Percentiles rank a stretch among this genome's conserved stretches.
Evolutionary conservation across 768 basidiomycete species (phyloP).

Genomic region (Scleroderma bovista): DNA sequence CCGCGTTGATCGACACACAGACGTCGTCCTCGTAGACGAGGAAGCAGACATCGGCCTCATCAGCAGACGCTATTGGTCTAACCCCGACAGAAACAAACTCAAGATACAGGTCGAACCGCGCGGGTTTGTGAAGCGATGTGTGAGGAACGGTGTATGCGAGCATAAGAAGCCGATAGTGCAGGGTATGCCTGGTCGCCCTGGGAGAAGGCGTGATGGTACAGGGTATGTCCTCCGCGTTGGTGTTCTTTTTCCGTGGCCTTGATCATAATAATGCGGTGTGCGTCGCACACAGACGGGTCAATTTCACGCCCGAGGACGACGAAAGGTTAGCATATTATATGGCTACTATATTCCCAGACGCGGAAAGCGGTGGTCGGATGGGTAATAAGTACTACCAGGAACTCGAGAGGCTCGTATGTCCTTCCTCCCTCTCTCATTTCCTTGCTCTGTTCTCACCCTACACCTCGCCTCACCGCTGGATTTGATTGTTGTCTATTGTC

Average conservation of each 20-base stretch:
- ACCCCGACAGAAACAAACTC: conserved; percentile 10
- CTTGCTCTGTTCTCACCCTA: too few relatives aligned
- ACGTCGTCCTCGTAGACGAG: conserved; percentile 28
- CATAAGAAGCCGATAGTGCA: conserved; percentile 3
- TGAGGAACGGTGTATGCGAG: conserved; percentile 9
- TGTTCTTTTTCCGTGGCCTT: background rate
- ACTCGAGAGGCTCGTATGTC: conserved; percentile 45
- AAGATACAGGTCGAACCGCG: conserved; percentile 18
- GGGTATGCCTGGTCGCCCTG: conserved; percentile 28
- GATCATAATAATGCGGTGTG: background rate
- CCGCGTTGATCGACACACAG: conserved; percentile 8
- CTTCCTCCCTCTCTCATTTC: background rate
- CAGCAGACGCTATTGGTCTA: conserved; percentile 22
- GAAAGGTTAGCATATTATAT: conserved; percentile 40
- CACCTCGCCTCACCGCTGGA: too few relatives aligned
- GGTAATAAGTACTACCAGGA: conserved; percentile 44
- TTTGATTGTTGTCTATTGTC: background rate
- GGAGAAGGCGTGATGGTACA: too few relatives aligned
- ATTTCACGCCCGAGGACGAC: conserved; percentile 40
- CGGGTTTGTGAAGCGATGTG: conserved; percentile 21
- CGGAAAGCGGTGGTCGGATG: conserved; percentile 33
- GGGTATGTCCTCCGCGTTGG: conserved; percentile 1
- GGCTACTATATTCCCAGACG: conserved; percentile 39
- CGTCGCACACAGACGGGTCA: conserved; percentile 17
- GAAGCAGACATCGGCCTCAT: conserved; percentile 19